Evolutionary conservation across 495 filamentous ascomycete genomes (phyloP), one percentile per base, ranked within the genome.

Genomic region (Talaromyces adpressus): DNA sequence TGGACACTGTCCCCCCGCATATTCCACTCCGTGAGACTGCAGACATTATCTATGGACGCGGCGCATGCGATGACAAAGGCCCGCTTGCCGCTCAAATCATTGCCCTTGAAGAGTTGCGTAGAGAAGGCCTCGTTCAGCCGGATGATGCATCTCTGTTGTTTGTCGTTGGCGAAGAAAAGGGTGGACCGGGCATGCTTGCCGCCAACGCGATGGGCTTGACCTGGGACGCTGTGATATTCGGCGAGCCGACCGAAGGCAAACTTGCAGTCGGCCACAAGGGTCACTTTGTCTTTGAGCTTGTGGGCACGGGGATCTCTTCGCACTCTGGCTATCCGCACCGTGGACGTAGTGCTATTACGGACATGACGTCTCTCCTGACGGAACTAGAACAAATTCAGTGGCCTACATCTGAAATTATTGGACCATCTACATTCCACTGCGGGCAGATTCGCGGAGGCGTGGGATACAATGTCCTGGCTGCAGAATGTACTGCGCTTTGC

Each of bases 231-330:
- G 87, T 88, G 61, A 85, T 96, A 64, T 94, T 93, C 65, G 91
- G 71, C 45, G 91, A 96, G 69, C 91, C 91, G 18, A 94, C 91
- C 0, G 90, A 92, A 70, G 79, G 84, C 64, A 87, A 87, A 69
- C 84, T 96, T 27, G 89, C 87, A 0, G 81, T 85, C 47, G 91
- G 91, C 0, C 91, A 96, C 73, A 95, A 95, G 68, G 91, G 91
- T 1, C 84, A 85, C 59, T 68, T 86, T 6, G 71, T 72, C 3
- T 83, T 89, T 59, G 73, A 75, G 4, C 57, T 94, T 29, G 77
- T 73, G 22, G 85, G 84, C 0, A 72, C n/a, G 80, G 51, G 91
- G 25, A 88, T 84, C 64, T 86, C 86, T 0, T 86, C 83, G 6
- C 91, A 96, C 70, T 87, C 82, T 8, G 91, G 91, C 20, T 96